Evolutionary conservation across 2,329 filamentous ascomycete genomes (phyloP).

Genomic region (Colletotrichum nymphaeae): DNA sequence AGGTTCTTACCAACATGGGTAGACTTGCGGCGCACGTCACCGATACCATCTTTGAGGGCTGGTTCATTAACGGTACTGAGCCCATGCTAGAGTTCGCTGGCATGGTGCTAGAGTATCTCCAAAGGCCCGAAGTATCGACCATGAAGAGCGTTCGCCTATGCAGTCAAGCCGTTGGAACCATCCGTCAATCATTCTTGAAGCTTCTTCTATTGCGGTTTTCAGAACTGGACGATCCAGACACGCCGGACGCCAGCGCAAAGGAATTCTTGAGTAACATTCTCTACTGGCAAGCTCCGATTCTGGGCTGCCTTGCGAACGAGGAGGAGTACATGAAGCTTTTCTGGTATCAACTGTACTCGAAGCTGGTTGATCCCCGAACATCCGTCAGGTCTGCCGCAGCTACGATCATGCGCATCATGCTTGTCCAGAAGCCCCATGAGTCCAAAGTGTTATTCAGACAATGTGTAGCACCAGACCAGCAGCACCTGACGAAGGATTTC

Average conservation of each 20-base stretch:
- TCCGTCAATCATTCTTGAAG: constrained; percentile 82
- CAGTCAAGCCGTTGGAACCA: constrained; percentile 80
- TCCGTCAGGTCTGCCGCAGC: constrained; percentile 80
- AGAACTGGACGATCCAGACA: constrained; percentile 78
- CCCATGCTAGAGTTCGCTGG: constrained; percentile 88
- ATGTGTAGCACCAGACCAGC: constrained; percentile 76
- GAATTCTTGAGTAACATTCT: constrained; percentile 85
- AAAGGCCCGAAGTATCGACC: constrained; percentile 82
- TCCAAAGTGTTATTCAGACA: constrained; percentile 79
- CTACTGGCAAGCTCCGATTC: constrained; percentile 95
- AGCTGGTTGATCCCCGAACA: constrained; percentile 78
- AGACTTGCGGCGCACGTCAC: constrained; percentile 84
- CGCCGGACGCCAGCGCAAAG: constrained; percentile 70
- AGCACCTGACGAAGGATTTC: constrained; percentile 79
- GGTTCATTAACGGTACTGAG: constrained; percentile 92
- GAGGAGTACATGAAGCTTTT: constrained; percentile 86
- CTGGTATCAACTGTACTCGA: constrained; percentile 93
- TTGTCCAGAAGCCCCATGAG: constrained; percentile 93
- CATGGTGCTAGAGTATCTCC: constrained; percentile 86
- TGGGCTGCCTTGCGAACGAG: constrained; percentile 81
- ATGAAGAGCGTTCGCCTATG: constrained; percentile 94
- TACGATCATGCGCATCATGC: constrained; percentile 88
- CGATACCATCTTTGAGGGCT: constrained; percentile 94
- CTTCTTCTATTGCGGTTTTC: constrained; percentile 85
- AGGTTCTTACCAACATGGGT: constrained; percentile 86